Evolutionary conservation across 192 early-diverging fungal species (phyloP).

Genomic region (Dissophora ornata): DNA sequence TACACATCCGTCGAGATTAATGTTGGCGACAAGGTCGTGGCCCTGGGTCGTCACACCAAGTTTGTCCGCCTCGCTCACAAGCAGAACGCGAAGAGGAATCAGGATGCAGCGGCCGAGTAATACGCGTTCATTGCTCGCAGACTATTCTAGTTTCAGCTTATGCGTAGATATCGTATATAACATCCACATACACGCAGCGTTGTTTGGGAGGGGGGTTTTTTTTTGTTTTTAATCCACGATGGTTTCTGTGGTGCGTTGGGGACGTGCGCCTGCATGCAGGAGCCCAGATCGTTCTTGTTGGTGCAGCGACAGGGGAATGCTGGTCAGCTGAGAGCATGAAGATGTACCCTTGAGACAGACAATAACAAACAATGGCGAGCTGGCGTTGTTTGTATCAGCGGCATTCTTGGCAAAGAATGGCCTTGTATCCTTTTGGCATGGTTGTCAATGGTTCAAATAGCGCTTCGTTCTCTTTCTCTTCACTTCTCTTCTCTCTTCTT

Average conservation of each 20-base stretch:
- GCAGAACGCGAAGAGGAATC: slow-evolving; percentile 22
- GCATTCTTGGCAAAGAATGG: too few species aligned
- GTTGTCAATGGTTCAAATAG: background rate
- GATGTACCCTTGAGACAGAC: too few species aligned
- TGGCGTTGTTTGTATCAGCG: too few species aligned
- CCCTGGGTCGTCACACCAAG: slow-evolving; percentile 66
- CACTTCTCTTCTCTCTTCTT: slow-evolving; percentile 30
- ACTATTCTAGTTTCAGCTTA: too few species aligned
- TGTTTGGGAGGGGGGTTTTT: too few species aligned
- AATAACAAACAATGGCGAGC: too few species aligned
- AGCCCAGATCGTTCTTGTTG: too few species aligned
- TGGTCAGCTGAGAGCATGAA: too few species aligned
- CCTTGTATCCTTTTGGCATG: too few species aligned
- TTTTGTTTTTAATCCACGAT: background rate
- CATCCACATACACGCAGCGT: too few species aligned
- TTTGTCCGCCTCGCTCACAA: slow-evolving; percentile 58
- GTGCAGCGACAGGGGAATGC: too few species aligned
- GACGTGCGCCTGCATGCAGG: slow-evolving; percentile 1
- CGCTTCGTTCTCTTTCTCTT: slow-evolving; percentile 19
- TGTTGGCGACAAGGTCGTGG: slow-evolving; percentile 57
- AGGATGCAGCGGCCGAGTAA: background rate
- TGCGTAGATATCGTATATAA: background rate
- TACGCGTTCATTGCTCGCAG: background rate
- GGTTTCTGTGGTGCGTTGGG: too few species aligned
- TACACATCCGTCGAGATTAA: slow-evolving; percentile 60